phyloP scores from a whole-genome alignment of 345 rosid species.

The Mercurialis annua region DNA sequence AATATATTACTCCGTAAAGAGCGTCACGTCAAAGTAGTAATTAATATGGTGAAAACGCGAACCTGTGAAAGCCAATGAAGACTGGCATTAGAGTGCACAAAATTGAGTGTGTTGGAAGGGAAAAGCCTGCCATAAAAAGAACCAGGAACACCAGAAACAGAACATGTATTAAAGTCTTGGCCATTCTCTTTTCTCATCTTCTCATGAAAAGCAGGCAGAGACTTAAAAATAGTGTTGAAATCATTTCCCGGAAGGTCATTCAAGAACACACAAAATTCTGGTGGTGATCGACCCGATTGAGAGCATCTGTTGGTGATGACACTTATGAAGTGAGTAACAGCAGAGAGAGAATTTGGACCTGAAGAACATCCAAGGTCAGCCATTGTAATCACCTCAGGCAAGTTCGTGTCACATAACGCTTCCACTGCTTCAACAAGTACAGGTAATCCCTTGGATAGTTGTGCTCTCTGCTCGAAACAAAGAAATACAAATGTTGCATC shows the following conservation, averaged over 20 bases:
- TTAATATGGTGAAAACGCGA: background rate
- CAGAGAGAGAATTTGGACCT: slow-evolving; percentile 33
- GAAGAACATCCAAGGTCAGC: slow-evolving; percentile 52
- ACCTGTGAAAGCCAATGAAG: slow-evolving; percentile 61
- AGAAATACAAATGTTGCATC: too few relatives aligned
- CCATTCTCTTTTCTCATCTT: slow-evolving; percentile 33
- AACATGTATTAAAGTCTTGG: slow-evolving; percentile 28
- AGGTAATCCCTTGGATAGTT: slow-evolving; percentile 24
- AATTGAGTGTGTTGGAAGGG: slow-evolving; percentile 33
- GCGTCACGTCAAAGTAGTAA: too few relatives aligned
- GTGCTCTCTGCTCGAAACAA: slow-evolving; percentile 14
- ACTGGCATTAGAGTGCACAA: slow-evolving; percentile 41
- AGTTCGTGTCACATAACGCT: slow-evolving; percentile 24
- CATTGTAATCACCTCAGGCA: slow-evolving; percentile 18
- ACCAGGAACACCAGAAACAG: slow-evolving; percentile 38
- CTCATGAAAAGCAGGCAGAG: slow-evolving; percentile 30
- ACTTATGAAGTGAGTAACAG: slow-evolving; percentile 21
- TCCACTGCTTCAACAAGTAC: slow-evolving; percentile 24
- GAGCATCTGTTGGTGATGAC: slow-evolving; percentile 16
- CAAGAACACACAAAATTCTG: slow-evolving; percentile 33
- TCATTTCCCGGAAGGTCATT: slow-evolving; percentile 41
- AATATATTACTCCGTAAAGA: too few relatives aligned
- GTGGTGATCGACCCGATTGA: slow-evolving; percentile 16
- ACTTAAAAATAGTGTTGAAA: slow-evolving; percentile 44
- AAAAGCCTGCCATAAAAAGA: slow-evolving; percentile 48